Conservation (phyloP, 345 rosid genomes). For the Clarkia xantiana region DNA sequence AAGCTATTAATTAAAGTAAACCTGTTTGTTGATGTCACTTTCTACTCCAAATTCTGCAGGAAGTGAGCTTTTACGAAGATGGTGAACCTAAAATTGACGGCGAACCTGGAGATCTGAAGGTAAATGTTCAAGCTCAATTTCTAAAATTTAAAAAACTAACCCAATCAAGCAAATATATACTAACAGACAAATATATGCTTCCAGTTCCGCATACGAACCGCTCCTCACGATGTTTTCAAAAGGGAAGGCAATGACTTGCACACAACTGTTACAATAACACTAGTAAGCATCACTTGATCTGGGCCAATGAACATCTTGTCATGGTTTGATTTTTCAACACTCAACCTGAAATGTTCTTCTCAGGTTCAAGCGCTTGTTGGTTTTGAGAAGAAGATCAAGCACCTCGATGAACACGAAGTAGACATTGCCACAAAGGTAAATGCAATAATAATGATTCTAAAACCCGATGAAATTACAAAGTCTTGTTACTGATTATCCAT, state of each 20-base stretch:
- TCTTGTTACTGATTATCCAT: background rate
- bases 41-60: constrained; percentile 37
- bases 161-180: background rate
- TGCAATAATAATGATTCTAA: background rate
- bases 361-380: constrained; percentile 98
- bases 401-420: constrained; percentile 91
- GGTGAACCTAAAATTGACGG: constrained; percentile 95
- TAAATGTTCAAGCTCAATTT: constrained; percentile 15
- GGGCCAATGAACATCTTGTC: background rate
- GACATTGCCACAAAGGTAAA: constrained; percentile 73
- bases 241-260: constrained; percentile 89
- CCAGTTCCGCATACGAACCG: constrained; percentile 85
- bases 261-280: constrained; percentile 67
- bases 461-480: background rate
- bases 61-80: constrained; percentile 87
- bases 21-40: background rate
- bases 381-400: constrained; percentile 79
- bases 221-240: constrained; percentile 63
- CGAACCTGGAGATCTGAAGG: constrained; percentile 97
- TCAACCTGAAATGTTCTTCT: background rate
- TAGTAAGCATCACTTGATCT: constrained; percentile 29
- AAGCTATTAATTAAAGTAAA: too few relatives aligned
- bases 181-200: constrained; percentile 7
- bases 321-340: background rate
- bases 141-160: background rate